A percentile compares a stretch with the other conserved stretches of the same genome.
Evolutionary conservation across 2,329 filamentous ascomycete genomes (phyloP).

Genomic region (Exophiala alcalophila): DNA sequence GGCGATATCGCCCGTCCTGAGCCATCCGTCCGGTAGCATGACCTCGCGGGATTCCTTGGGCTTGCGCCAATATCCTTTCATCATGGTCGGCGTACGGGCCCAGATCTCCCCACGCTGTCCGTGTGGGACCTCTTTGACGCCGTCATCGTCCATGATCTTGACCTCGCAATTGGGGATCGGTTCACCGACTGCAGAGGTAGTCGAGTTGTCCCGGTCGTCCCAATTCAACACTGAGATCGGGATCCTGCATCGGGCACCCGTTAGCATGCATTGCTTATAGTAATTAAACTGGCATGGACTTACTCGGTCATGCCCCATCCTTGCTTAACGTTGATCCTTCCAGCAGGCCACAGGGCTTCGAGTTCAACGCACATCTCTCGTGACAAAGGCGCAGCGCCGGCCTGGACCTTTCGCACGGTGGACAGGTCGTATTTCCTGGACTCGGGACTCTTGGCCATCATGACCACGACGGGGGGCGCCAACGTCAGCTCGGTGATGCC

Average conservation of each 20-base stretch:
- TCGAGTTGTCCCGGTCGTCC: slow-evolving; percentile 51
- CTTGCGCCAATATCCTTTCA: slow-evolving; percentile 59
- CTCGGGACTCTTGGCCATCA: slow-evolving; percentile 33
- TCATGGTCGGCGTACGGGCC: slow-evolving; percentile 54
- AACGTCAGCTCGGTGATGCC: slow-evolving; percentile 50
- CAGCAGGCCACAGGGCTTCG: slow-evolving; percentile 42
- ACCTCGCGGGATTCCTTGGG: slow-evolving; percentile 52
- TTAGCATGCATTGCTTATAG: not conserved
- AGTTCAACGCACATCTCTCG: slow-evolving; percentile 53
- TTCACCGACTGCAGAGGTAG: slow-evolving; percentile 60
- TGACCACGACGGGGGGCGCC: slow-evolving; percentile 46
- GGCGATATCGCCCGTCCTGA: slow-evolving; percentile 60
- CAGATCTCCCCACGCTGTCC: slow-evolving; percentile 46
- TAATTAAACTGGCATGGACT: not conserved
- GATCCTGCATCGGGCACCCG: slow-evolving; percentile 36
- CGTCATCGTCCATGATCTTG: slow-evolving; percentile 62
- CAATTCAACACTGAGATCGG: slow-evolving; percentile 69
- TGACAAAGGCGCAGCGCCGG: slow-evolving; percentile 60
- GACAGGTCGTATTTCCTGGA: slow-evolving; percentile 65
- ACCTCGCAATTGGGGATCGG: slow-evolving; percentile 66
- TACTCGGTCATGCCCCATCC: slow-evolving; percentile 87
- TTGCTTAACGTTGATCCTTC: slow-evolving; percentile 44
- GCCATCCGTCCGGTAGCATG: slow-evolving; percentile 53
- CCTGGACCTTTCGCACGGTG: slow-evolving; percentile 63
- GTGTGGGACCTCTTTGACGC: not conserved